Conservation (phyloP, 2,329 filamentous ascomycete genomes). For the Cercospora canescens region DNA sequence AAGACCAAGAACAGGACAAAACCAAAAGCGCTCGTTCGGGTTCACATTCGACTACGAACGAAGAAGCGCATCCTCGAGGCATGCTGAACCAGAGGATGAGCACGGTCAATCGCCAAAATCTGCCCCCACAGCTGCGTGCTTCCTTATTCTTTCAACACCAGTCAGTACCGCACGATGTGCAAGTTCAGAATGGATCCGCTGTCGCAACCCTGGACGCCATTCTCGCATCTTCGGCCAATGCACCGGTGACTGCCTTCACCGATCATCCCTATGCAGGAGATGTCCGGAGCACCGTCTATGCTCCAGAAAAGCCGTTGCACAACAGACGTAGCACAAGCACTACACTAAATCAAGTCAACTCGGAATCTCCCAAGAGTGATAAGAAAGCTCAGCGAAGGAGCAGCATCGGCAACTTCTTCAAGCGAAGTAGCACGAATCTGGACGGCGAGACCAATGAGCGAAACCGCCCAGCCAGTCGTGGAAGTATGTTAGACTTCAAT, state of each 20-base stretch:
- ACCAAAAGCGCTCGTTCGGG: background rate
- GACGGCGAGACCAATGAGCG: slow-evolving; percentile 39
- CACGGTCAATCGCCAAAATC: slow-evolving; percentile 43
- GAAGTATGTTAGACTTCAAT: slow-evolving; percentile 34
- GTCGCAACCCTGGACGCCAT: slow-evolving; percentile 89
- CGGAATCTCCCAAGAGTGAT: slow-evolving; percentile 10
- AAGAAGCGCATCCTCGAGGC: slow-evolving; percentile 17
- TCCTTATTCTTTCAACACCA: slow-evolving; percentile 84
- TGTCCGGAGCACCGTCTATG: slow-evolving; percentile 74
- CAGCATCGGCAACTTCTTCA: slow-evolving; percentile 32
- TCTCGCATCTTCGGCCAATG: slow-evolving; percentile 81
- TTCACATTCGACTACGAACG: slow-evolving; percentile 1
- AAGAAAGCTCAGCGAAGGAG: slow-evolving; percentile 32
- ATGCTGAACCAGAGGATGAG: slow-evolving; percentile 38
- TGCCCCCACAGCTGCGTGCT: slow-evolving; percentile 86
- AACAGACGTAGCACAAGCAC: slow-evolving; percentile 22
- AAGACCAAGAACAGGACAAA: background rate
- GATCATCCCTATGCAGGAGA: slow-evolving; percentile 82
- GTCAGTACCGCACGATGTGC: slow-evolving; percentile 55
- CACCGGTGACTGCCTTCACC: slow-evolving; percentile 88
- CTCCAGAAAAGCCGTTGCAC: slow-evolving; percentile 36
- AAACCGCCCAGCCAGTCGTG: slow-evolving; percentile 25
- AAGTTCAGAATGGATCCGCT: slow-evolving; percentile 73
- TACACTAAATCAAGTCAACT: slow-evolving; percentile 4
- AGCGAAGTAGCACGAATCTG: slow-evolving; percentile 35